Base-by-base conservation (phyloP, 352 stramenopile genomes). In the Globisporangium okanoganense region DNA sequence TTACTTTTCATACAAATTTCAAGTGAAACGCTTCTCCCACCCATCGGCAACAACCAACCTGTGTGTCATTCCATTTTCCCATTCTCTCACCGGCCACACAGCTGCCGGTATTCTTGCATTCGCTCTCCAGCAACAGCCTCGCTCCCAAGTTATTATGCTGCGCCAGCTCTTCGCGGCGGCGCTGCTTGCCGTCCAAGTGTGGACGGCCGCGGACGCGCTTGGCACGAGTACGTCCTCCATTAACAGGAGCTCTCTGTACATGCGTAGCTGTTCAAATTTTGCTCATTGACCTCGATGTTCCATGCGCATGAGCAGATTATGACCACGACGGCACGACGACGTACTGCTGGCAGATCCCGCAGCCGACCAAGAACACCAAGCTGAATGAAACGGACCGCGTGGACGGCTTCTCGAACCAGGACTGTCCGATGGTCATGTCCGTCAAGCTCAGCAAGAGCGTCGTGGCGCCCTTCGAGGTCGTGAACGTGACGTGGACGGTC, bases 261-360 rank as follows among this genome's bases (percentile, higher is more conserved):
- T 43, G 36, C 14, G 10, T 45, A 45, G 16, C 40, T 20, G 40
- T 22, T 10, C 40, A 45, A 18, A 22, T 12, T 22, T 45, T 5
- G 13, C 20, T 20, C 1, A 51, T n/a, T 9, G 25, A 55, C 14
- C 5, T 53, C 33, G 13, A 14, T 3, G 14, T 29, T 7, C 14
- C 49, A 33, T 44, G 5, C 38, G 20, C 16, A 33, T 50, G 45
- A 13, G 29, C 25, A 85, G 76, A 74, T 58, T 82, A 83, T 52
- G 47, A 71, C 41, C 72, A 76, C 54, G 65, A 85, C 18, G 67
- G 70, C 33, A 4, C 43, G 24, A 75, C 63, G 49, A 77, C 77
- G 40, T 87, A 87, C 63, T 87, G 77, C 65, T 87, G 77, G 77
- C 36, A 73, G 44, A 87, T 87, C 55, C 59, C 68, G 25, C 59